These are phyloP conservation scores for Plantago coronopus DNA, from an alignment of 305 asterid genomes.

Conservation along the genomic window DNA sequence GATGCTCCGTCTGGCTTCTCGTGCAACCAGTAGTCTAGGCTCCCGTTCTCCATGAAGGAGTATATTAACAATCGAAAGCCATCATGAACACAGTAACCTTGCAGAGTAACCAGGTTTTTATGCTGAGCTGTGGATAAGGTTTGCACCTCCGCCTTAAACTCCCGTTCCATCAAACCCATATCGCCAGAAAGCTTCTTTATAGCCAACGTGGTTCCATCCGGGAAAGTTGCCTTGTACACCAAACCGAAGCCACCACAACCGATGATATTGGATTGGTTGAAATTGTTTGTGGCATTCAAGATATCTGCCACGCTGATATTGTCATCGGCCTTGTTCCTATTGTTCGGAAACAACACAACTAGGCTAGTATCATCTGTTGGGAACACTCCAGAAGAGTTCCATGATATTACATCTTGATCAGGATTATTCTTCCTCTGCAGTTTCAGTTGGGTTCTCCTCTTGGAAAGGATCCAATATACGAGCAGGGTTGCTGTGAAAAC, in stretches of 20 bases:
- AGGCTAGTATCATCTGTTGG: slow-evolving; percentile 62
- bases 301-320: slow-evolving; percentile 73
- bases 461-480: slow-evolving; percentile 60
- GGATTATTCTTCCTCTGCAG: slow-evolving; percentile 44
- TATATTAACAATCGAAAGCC: slow-evolving; percentile 78
- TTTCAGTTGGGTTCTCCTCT: slow-evolving; percentile 54
- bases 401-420: slow-evolving; percentile 40
- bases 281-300: slow-evolving; percentile 80
- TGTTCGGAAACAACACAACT: slow-evolving; percentile 70
- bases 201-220: slow-evolving; percentile 71
- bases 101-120: slow-evolving; percentile 77
- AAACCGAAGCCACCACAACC: slow-evolving; percentile 98
- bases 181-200: slow-evolving; percentile 96
- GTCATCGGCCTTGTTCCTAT: slow-evolving; percentile 41
- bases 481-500: slow-evolving; percentile 54
- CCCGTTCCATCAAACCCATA: slow-evolving; percentile 93
- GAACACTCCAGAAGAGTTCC: slow-evolving; percentile 67
- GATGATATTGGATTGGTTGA: slow-evolving; percentile 81
- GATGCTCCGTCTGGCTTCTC: slow-evolving; percentile 83
- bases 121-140: slow-evolving; percentile 89
- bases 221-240: slow-evolving; percentile 80
- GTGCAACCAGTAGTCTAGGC: slow-evolving; percentile 93
- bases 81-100: slow-evolving; percentile 89
- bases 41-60: slow-evolving; percentile 93
- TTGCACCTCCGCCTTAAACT: slow-evolving; percentile 94